These are phyloP conservation scores for Xylariaceae sp. DNA, from an alignment of 2,329 filamentous ascomycete species.

Conservation along the genomic window DNA sequence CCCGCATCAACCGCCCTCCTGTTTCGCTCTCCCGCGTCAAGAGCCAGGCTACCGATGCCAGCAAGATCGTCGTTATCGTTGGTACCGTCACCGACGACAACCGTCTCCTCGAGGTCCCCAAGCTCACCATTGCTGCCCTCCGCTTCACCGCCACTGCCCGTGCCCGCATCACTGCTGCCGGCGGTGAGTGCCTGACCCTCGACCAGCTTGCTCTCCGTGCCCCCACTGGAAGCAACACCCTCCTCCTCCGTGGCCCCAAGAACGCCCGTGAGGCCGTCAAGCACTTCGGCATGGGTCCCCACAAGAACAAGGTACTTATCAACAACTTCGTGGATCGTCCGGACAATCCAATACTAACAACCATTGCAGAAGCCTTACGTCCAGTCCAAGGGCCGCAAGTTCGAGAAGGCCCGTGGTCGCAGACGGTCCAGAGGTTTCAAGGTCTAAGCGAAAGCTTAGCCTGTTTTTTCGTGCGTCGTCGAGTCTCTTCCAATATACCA, in stretches of 20 bases:
- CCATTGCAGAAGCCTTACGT: conserved; percentile 79
- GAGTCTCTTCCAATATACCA: conserved; percentile 32
- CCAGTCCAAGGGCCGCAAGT: conserved; percentile 99
- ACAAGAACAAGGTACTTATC: conserved; percentile 82
- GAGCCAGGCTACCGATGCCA: conserved; percentile 62
- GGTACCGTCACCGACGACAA: conserved; percentile 98
- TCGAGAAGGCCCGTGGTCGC: conserved; percentile 98
- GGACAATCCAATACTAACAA: conserved; percentile 30
- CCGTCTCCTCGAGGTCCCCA: conserved; percentile 83
- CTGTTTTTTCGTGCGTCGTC: conserved; percentile 30
- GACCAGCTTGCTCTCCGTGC: conserved; percentile 95
- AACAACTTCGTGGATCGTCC: neutral
- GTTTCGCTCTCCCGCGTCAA: conserved; percentile 91
- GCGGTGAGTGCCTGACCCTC: conserved; percentile 91
- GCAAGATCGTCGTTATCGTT: conserved; percentile 88
- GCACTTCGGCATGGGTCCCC: conserved; percentile 98
- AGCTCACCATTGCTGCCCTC: conserved; percentile 88
- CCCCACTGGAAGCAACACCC: conserved; percentile 93
- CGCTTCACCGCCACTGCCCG: conserved; percentile 95
- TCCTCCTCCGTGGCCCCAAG: conserved; percentile 96
- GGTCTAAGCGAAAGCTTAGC: conserved; percentile 65
- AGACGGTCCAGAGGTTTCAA: conserved; percentile 99
- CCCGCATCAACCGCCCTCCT: conserved; percentile 94
- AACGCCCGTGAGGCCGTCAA: conserved; percentile 96
- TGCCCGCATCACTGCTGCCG: conserved; percentile 86